phyloP scores from a whole-genome alignment of 331 rosid genomes.

The Malus hybrid region DNA sequence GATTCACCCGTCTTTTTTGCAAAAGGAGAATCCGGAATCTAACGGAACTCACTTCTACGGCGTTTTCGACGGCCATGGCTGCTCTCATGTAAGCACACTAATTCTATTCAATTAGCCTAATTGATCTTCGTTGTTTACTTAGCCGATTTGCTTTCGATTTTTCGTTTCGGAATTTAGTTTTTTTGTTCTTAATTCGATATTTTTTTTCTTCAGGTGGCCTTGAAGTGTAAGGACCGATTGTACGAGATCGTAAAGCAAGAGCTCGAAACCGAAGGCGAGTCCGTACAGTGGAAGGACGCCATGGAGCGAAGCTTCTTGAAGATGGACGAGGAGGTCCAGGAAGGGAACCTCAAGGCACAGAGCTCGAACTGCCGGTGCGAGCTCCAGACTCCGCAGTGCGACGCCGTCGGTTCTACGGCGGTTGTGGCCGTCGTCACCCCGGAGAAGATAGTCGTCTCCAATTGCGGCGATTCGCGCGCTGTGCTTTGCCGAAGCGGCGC shows the following conservation, averaged over 20 bases:
- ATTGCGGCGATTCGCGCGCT: conserved; percentile 96
- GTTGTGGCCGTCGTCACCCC: conserved; percentile 36
- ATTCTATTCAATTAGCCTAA: neutral
- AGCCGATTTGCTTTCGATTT: no score
- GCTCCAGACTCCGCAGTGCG: conserved; percentile 67
- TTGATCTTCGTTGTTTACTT: no score
- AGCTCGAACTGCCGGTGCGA: conserved; percentile 38
- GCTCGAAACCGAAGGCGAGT: conserved; percentile 4
- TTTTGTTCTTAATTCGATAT: neutral
- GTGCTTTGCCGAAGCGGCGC: conserved; percentile 67
- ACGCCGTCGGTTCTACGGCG: conserved; percentile 89
- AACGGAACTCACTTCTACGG: conserved; percentile 48
- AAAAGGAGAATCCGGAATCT: neutral
- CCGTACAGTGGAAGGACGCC: conserved; percentile 30
- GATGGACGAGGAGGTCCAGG: conserved; percentile 67
- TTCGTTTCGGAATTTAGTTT: neutral
- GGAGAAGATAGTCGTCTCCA: conserved; percentile 35
- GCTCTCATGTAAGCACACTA: conserved; percentile 65
- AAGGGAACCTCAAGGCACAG: conserved; percentile 3
- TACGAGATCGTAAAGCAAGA: conserved; percentile 69
- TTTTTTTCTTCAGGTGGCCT: conserved; percentile 55
- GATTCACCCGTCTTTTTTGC: conserved; percentile 32
- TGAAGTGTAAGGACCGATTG: conserved; percentile 58
- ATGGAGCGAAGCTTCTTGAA: conserved; percentile 33
- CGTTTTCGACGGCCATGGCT: conserved; percentile 96